Base-by-base conservation (phyloP, 2,329 filamentous ascomycete genomes). In the Aspergillus sp. region DNA sequence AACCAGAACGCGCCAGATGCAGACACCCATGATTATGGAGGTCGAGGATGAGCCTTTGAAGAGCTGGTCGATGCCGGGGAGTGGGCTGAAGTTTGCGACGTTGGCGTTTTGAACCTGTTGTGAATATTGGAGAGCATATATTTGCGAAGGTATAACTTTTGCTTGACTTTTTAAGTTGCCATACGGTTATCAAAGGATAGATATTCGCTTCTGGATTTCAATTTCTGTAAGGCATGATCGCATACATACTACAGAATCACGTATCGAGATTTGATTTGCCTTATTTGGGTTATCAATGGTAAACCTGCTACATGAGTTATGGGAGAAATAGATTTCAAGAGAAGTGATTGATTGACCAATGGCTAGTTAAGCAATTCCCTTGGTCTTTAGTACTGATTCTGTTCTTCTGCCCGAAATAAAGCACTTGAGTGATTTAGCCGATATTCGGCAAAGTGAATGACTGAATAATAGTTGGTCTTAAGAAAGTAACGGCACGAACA, bases 1-100 rank as follows among this genome's bases (percentile, higher is more conserved):
- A 29, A 4, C 83, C 84, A 65, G 63, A 51, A 53, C 56, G 6
- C 29, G 12, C 26, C 54, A 26, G 12, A 10, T 31, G 7, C 42
- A 11, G 7, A 16, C 6, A n/a, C 18, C 57, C 9, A 50, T 46
- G 39, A 64, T 64, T 7, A 22, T 14, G 24, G 62, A 63, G 54
- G 45, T 64, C 2, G 32, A 49, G 16, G 62, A 63, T 11, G 54
- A 56, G 18, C 51, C 57, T 7, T 57, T 60, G 54, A 53, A 22
- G 24, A 32, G n/a, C 4, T 64, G 60, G 62, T 49, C 56, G 4
- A 31, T 56, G 9, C 31, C 55, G n/a, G 58, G 77, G 75, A 64
- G 71, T 73, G 53, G 75, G 72, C 67, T 71, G 54, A 58, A 57
- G 10, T 79, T 80, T 68, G 68, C 72, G 14, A 60, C 62, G 20